Evolutionary conservation across 331 rosid genomes (phyloP).

Genomic region (Phaseolus coccineus): DNA sequence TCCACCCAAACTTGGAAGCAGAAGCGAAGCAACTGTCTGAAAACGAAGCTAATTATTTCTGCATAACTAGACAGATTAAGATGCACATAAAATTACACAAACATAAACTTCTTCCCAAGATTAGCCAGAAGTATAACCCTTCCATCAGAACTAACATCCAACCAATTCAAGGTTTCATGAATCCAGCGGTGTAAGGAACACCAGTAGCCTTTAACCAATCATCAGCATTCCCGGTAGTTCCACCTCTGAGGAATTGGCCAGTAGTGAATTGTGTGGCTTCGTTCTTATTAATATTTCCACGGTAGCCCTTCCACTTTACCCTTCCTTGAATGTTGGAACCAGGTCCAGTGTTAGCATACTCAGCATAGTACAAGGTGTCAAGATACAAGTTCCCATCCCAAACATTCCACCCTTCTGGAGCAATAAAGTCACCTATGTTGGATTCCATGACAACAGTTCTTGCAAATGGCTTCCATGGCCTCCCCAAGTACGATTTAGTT

Average conservation of each 20-base stretch:
- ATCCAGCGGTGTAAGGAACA: slow-evolving; percentile 46
- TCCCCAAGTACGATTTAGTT: slow-evolving; percentile 58
- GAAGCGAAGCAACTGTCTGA: slow-evolving; percentile 8
- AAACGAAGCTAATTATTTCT: slow-evolving; percentile 2
- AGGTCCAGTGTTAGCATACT: slow-evolving; percentile 63
- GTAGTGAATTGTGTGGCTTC: slow-evolving; percentile 58
- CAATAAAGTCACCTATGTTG: slow-evolving; percentile 54
- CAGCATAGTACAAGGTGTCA: slow-evolving; percentile 61
- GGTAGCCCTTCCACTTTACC: slow-evolving; percentile 63
- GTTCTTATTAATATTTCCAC: slow-evolving; percentile 36
- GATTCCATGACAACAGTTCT: slow-evolving; percentile 68
- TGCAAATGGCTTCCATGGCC: slow-evolving; percentile 68
- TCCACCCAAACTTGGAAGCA: slow-evolving; percentile 33
- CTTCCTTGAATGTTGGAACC: slow-evolving; percentile 49
- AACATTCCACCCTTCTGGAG: slow-evolving; percentile 56
- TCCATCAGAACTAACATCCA: neutral
- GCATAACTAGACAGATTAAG: neutral
- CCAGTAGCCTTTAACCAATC: slow-evolving; percentile 53
- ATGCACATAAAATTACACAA: neutral
- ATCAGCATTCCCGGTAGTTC: slow-evolving; percentile 41
- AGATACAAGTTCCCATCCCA: slow-evolving; percentile 56
- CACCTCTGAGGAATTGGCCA: slow-evolving; percentile 48
- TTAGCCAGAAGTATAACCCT: neutral
- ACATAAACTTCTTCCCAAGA: no score
- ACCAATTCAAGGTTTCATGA: slow-evolving; percentile 31